These are phyloP conservation scores for Hirsutella minnesotensis DNA, from an alignment of 2,329 filamentous ascomycete species.

Conservation along the genomic window DNA sequence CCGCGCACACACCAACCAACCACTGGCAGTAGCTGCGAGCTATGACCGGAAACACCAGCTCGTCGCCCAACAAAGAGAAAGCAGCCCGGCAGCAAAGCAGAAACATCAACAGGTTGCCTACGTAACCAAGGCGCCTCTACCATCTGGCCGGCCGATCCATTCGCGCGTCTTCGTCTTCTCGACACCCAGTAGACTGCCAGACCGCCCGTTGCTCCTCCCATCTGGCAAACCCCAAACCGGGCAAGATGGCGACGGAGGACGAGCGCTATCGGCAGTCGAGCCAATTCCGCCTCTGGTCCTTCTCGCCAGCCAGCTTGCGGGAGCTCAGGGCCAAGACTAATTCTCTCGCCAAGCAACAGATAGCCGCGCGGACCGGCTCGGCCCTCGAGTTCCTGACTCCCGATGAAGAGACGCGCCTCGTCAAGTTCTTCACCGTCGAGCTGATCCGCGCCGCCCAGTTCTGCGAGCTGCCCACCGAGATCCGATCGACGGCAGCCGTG, in stretches of 20 bases:
- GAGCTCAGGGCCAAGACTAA: conserved; percentile 71
- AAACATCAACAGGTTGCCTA: too few relatives aligned
- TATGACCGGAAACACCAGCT: too few relatives aligned
- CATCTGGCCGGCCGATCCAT: too few relatives aligned
- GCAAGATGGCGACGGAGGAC: conserved; percentile 68
- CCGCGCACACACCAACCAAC: too few relatives aligned
- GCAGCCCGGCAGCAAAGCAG: too few relatives aligned
- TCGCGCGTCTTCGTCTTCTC: too few relatives aligned
- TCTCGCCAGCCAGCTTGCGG: conserved; percentile 60
- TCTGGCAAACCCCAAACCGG: background rate
- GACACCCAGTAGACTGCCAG: too few relatives aligned
- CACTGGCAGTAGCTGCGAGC: too few relatives aligned
- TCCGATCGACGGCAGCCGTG: conserved; percentile 61
- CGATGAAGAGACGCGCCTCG: conserved; percentile 70
- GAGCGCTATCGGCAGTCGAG: conserved; percentile 81
- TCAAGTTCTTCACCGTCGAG: conserved; percentile 62
- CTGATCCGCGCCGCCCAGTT: conserved; percentile 45
- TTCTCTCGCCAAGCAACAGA: conserved; percentile 54
- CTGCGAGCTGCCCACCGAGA: conserved; percentile 37
- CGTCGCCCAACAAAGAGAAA: too few relatives aligned
- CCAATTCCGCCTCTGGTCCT: conserved; percentile 89
- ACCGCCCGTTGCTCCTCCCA: background rate
- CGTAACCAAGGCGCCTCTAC: too few relatives aligned
- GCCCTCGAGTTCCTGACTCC: conserved; percentile 70
- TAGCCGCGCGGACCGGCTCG: conserved; percentile 40